phyloP scores from a whole-genome alignment of 768 basidiomycete species.

The Hemileccinum impolitum region DNA sequence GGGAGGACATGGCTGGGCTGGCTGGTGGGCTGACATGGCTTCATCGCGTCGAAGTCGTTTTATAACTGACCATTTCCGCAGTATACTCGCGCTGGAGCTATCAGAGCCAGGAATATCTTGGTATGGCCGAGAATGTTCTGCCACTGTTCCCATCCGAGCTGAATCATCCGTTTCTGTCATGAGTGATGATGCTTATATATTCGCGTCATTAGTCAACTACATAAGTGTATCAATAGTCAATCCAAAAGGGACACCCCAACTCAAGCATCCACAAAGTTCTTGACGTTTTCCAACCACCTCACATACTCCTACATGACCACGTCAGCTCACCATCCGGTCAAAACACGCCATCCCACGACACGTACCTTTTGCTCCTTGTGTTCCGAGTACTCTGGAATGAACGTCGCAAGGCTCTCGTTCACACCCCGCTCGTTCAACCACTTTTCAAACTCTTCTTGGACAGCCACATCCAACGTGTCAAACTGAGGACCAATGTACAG shows the following conservation, averaged over 20 bases:
- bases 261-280: slow-evolving; percentile 72
- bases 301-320: slow-evolving; percentile 73
- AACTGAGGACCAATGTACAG: slow-evolving; percentile 94
- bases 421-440: slow-evolving; percentile 90
- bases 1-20: slow-evolving; percentile 24
- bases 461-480: slow-evolving; percentile 78
- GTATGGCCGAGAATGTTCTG: slow-evolving; percentile 18
- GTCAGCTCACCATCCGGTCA: slow-evolving; percentile 6
- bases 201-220: slow-evolving; percentile 7
- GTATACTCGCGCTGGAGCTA: neutral
- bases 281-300: slow-evolving; percentile 80
- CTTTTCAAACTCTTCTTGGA: slow-evolving; percentile 91
- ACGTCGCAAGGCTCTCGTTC: slow-evolving; percentile 74
- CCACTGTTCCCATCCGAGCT: neutral
- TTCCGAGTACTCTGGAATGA: slow-evolving; percentile 86
- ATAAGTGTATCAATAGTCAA: neutral
- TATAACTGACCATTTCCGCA: neutral
- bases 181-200: slow-evolving; percentile 25
- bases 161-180: neutral
- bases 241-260: neutral
- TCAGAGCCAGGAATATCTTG: neutral
- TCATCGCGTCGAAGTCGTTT: neutral
- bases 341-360: neutral
- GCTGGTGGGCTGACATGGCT: no score
- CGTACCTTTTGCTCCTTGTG: slow-evolving; percentile 89